These are phyloP conservation scores for Spongospora subterranea DNA, from an alignment of 208 protist genomes.

Conservation along the genomic window DNA sequence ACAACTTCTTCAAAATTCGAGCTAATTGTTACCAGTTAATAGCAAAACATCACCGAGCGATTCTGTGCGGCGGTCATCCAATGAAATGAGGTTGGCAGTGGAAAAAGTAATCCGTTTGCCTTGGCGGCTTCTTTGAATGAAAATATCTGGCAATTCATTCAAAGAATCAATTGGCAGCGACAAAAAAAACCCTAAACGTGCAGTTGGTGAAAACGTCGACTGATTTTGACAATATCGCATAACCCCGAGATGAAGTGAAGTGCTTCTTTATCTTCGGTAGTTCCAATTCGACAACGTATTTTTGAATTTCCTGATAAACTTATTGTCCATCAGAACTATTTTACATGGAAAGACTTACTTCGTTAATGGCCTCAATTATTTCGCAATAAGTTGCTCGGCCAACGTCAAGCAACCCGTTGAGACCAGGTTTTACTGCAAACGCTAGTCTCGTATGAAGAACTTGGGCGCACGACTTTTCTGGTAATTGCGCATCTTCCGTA, in stretches of 20 bases:
- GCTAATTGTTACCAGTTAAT: neutral
- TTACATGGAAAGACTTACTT: neutral
- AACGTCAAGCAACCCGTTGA: constrained; percentile 59
- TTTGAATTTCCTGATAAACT: neutral
- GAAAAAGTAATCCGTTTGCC: constrained; percentile 15
- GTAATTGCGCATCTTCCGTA: neutral
- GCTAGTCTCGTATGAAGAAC: constrained; percentile 52
- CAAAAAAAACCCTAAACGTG: constrained; percentile 10
- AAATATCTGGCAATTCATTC: neutral
- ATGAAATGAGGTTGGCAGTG: constrained; percentile 10
- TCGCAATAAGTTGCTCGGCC: constrained; percentile 56
- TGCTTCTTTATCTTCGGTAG: constrained; percentile 28
- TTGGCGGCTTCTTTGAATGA: constrained; percentile 8
- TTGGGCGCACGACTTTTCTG: neutral
- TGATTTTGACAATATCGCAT: neutral
- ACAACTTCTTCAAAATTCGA: neutral
- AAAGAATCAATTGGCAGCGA: neutral
- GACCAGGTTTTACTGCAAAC: constrained; percentile 46
- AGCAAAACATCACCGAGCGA: constrained; percentile 18
- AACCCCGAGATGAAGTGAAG: neutral
- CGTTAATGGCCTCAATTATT: constrained; percentile 52
- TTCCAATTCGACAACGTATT: neutral
- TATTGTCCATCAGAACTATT: neutral
- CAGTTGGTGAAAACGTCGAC: neutral
- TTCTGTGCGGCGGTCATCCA: constrained; percentile 25